These are phyloP conservation scores for Neofusicoccum umdonicola DNA, from an alignment of 2,329 filamentous ascomycete species.

Conservation along the genomic window DNA sequence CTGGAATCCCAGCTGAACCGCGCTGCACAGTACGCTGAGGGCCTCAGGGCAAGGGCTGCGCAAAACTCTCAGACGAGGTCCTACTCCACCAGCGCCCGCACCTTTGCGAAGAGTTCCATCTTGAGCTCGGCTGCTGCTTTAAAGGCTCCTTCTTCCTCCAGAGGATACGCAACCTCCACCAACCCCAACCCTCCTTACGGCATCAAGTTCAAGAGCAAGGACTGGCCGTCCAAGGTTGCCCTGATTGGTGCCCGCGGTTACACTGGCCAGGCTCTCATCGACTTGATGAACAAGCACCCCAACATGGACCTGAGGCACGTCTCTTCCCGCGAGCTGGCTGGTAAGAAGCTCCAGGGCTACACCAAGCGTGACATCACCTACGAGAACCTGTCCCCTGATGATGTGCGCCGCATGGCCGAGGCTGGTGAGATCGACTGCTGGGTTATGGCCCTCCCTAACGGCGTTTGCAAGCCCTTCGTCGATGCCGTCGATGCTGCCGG, in stretches of 20 bases:
- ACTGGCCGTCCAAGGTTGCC: conserved; percentile 73
- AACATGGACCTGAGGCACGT: conserved; percentile 88
- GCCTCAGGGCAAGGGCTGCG: conserved; percentile 53
- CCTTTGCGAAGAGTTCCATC: conserved; percentile 10
- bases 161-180: conserved; percentile 62
- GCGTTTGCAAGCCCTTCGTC: conserved; percentile 89
- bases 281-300: conserved; percentile 81
- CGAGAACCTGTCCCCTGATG: conserved; percentile 83
- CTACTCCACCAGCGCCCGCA: conserved; percentile 60
- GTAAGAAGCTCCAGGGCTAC: conserved; percentile 85
- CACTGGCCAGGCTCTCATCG: conserved; percentile 87
- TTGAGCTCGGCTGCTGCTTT: neutral
- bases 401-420: conserved; percentile 80
- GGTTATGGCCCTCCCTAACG: conserved; percentile 96
- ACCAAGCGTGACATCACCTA: conserved; percentile 89
- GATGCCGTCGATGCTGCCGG: conserved; percentile 77
- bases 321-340: conserved; percentile 86
- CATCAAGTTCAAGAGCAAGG: conserved; percentile 82
- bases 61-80: conserved; percentile 60
- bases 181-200: conserved; percentile 90
- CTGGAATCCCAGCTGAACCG: conserved; percentile 80
- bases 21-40: conserved; percentile 68
- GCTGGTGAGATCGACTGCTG: conserved; percentile 87
- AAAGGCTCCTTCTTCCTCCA: conserved; percentile 26
- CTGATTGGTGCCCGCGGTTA: conserved; percentile 92